Conservation (phyloP, 108 stramenopile genomes). For the Skeletonema grethae region DNA sequence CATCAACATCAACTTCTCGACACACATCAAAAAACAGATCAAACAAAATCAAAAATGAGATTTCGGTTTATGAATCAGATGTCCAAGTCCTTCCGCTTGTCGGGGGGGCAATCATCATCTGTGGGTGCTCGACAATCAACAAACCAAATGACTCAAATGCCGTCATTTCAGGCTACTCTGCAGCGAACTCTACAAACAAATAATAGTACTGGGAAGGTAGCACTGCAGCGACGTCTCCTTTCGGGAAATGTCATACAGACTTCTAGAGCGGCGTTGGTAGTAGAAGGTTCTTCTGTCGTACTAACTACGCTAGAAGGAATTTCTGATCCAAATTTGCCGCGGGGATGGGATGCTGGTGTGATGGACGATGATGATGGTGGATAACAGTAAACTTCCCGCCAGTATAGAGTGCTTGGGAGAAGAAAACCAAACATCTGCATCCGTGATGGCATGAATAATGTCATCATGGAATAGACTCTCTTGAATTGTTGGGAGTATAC, state of each 20-base stretch:
- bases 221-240: slow-evolving; percentile 1
- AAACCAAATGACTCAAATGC: not conserved
- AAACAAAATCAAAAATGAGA: not conserved
- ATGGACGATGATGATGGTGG: not conserved
- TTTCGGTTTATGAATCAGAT: slow-evolving; percentile 3
- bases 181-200: not conserved
- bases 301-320: not conserved
- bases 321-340: not conserved
- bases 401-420: not conserved
- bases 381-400: not conserved
- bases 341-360: not conserved
- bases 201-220: not conserved
- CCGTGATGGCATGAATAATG: not conserved
- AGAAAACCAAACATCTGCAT: not conserved
- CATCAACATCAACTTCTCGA: not conserved
- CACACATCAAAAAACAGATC: not conserved
- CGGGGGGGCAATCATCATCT: not conserved
- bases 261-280: not conserved
- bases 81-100: slow-evolving; percentile 4
- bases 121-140: not conserved
- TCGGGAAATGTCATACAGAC: not conserved
- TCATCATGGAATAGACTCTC: no score
- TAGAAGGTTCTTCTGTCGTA: not conserved
- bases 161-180: not conserved
- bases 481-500: no score